Evolutionary conservation across 2,329 filamentous ascomycete genomes (phyloP), one percentile per base, ranked within the genome.

Genomic region (Aspergillus sp.): DNA sequence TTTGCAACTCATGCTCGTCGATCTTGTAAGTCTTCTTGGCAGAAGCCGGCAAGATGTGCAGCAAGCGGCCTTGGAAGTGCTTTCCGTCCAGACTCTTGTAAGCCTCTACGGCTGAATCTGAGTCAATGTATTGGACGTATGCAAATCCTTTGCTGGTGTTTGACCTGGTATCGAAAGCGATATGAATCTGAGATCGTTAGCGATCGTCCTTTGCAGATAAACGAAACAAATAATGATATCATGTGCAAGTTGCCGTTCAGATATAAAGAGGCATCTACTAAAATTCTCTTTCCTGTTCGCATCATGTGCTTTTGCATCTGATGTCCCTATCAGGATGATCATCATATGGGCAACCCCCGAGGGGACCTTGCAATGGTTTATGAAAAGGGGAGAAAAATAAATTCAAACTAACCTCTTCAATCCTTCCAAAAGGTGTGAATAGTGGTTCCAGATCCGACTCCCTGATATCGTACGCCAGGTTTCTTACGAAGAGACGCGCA

Each of bases 261-360:
- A 87, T 85, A 68, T 83, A 79, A 89, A 92, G 88, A 93, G 90
- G 91, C 91, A 96, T 98, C 94, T 99, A 99, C 95, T 97, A 99
- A 96, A 96, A 95, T 90, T 51, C 91, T 88, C 92, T 88, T 89
- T 89, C 88, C 87, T 81, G 78, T 84, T 92, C 83, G 87, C 90
- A 93, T 96, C 93, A 98, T 82, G 83, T 92, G 90, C 91, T 80
- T 67, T 78, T 83, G 90, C 90, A 94, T 97, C 90, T 92, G 94
- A 87, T 98, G 95, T 98, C 95, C 95, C 95, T 98, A 98, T 98
- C 95, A 87, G 90, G 90, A 86, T 86, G 81, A 91, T 98, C 94
- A 98, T 98, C 95, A 94, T 85, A 77, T 80, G 81, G 83, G 73
- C 71, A 67, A 65, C 59, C 63, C 58, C 62, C 57, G 55, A 57